Evolutionary conservation across 208 protist species (phyloP), one percentile per base, ranked within the genome.

Genomic region (Wallacemonas collosoma): DNA sequence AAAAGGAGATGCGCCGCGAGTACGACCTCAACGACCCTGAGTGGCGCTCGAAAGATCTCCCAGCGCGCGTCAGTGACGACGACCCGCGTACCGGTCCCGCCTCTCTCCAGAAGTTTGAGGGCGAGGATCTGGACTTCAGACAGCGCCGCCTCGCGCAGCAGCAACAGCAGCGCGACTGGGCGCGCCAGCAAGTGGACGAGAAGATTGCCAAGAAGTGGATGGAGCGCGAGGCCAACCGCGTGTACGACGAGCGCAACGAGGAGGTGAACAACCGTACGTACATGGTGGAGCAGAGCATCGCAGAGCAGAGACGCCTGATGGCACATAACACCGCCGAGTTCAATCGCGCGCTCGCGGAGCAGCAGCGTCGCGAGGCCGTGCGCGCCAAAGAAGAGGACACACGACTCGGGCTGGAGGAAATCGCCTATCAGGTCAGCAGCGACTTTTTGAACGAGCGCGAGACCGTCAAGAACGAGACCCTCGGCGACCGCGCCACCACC

Each of bases 201-300:
- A 97, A 98, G 79, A 76, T 93, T 17, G 83, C 90, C 47, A 93
- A 94, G 80, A 98, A 97, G 76, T 95, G 90, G 87, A 94, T 95
- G 93, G 93, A 98, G 78, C 77, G 91, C 68, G 88, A 93, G 77
- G 81, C 83, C 63, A 87, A 97, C 62, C 79, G 85, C 53, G 72
- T 80, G 17, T 97, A 86, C 71, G 92, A 97, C 62, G 86, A 92
- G 48, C 88, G 90, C 39, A 93, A 89, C 70, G 92, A 97, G 73
- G 93, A 98, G 73, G 83, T 85, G 12, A 95, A 95, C 71, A 70
- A 77, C 72, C 84, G 89, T 41, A 86, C 88, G 35, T 94, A 96
- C 75, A 71, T 91, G 63, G 74, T 95, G 45, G 90, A 97, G 81
- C 77, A 84, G 60, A 83, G 85, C 54, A 88, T 95, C 44, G 83